Percentiles rank a stretch among this genome's conserved stretches.
phyloP scores from a whole-genome alignment of 352 stramenopile genomes.

The Phytopythium litorale region DNA sequence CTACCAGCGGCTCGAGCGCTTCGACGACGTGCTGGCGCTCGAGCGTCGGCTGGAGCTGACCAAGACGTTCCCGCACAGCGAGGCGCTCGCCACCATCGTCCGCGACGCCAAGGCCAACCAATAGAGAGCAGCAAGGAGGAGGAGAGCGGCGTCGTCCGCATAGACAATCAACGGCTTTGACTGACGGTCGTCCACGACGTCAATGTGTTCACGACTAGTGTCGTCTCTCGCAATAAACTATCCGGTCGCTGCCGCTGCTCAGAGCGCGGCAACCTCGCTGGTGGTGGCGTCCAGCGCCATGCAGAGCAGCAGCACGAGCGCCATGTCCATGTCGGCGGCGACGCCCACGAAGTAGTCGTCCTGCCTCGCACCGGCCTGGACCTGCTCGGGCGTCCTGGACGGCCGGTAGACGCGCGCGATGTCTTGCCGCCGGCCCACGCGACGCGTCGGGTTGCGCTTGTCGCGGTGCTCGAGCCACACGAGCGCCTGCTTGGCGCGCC shows the following conservation, averaged over 20 bases:
- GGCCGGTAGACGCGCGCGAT: constrained; percentile 17
- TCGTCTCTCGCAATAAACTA: background rate
- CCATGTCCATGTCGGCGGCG: constrained; percentile 30
- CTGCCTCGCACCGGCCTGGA: constrained; percentile 7
- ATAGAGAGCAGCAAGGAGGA: constrained; percentile 7
- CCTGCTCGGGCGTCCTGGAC: background rate
- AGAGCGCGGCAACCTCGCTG: constrained; percentile 12
- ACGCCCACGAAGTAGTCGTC: constrained; percentile 34
- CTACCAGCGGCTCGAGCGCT: constrained; percentile 27
- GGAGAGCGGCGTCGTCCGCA: background rate
- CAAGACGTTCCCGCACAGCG: constrained; percentile 28
- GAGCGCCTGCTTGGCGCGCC: constrained; percentile 22
- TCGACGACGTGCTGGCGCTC: constrained; percentile 23
- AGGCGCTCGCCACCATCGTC: constrained; percentile 28
- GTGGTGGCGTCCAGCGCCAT: constrained; percentile 34
- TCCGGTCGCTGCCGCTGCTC: background rate
- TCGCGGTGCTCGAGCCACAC: constrained; percentile 33
- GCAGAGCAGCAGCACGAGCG: constrained; percentile 40
- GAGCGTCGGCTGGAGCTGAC: constrained; percentile 17
- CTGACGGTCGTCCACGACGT: background rate
- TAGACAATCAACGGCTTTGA: background rate
- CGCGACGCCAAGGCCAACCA: constrained; percentile 19
- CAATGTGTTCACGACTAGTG: background rate
- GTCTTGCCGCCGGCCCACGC: constrained; percentile 14
- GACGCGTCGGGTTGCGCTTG: constrained; percentile 15